Evolutionary conservation across 768 basidiomycete genomes (phyloP).

Genomic region (Boletus pseudo-olivaceus): DNA sequence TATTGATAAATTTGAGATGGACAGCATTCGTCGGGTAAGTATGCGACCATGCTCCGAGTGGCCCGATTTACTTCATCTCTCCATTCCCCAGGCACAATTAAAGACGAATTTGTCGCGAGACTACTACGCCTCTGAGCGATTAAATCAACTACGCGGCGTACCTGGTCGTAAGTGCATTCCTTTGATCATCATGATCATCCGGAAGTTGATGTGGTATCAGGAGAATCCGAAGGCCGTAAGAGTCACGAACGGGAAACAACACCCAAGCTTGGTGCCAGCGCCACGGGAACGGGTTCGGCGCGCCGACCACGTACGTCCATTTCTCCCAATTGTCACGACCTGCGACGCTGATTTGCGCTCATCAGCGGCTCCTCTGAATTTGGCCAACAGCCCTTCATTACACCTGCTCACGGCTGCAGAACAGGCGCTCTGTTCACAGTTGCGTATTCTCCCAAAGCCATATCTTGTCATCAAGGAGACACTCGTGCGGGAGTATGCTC

Average conservation of each 20-base stretch:
- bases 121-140: conserved; percentile 50
- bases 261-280: conserved; percentile 42
- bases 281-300: conserved; percentile 35
- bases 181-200: conserved; percentile 5
- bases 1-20: conserved; percentile 83
- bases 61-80: not conserved
- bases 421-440: conserved; percentile 80
- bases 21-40: conserved; percentile 69
- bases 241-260: conserved; percentile 62
- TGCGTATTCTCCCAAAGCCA: conserved; percentile 91
- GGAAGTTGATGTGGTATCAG: conserved; percentile 11
- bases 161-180: conserved; percentile 48
- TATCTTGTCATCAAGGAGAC: conserved; percentile 96
- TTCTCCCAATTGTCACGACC: not conserved
- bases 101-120: conserved; percentile 59
- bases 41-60: not conserved
- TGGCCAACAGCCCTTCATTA: conserved; percentile 85
- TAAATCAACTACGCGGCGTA: conserved; percentile 44
- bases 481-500: conserved; percentile 88
- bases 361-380: conserved; percentile 68
- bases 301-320: conserved; percentile 40
- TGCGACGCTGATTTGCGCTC: not conserved
- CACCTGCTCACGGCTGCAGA: conserved; percentile 88
- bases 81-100: conserved; percentile 52
- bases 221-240: conserved; percentile 49